Conservation (phyloP, 1,284 basidiomycete genomes). For the Melampsora americana region DNA sequence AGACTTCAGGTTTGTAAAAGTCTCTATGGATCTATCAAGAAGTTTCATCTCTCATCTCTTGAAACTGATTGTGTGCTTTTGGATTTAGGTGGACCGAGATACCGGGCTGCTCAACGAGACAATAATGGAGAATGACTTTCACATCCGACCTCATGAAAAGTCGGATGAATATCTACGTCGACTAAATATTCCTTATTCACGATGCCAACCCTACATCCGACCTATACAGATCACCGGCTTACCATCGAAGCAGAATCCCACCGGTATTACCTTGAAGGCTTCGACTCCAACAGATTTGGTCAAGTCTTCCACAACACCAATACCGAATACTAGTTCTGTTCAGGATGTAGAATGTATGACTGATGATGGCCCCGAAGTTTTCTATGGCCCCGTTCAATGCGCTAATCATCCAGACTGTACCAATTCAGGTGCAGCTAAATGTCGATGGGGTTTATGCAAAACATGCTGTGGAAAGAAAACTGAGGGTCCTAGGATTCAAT, state of each 20-base stretch:
- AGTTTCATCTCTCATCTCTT: background rate
- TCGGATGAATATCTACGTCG: slow-evolving; percentile 46
- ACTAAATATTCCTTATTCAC: slow-evolving; percentile 55
- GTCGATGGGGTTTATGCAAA: slow-evolving; percentile 19
- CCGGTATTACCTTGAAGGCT: too few relatives aligned
- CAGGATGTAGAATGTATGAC: background rate
- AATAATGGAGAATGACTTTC: slow-evolving; percentile 44
- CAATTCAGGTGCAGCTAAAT: slow-evolving; percentile 20
- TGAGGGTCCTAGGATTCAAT: too few relatives aligned
- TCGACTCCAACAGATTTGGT: too few relatives aligned
- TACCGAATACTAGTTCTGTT: background rate
- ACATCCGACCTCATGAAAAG: slow-evolving; percentile 45
- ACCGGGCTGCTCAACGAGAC: background rate
- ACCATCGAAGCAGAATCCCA: background rate
- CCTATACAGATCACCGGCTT: slow-evolving; percentile 40
- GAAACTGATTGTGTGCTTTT: slow-evolving; percentile 2
- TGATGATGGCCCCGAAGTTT: background rate
- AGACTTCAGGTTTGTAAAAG: slow-evolving; percentile 63
- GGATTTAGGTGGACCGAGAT: background rate
- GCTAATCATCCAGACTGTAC: background rate
- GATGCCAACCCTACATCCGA: slow-evolving; percentile 56
- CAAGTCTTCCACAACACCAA: background rate
- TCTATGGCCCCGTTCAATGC: background rate
- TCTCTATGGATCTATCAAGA: background rate
- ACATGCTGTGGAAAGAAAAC: slow-evolving; percentile 13